Evolutionary conservation across 2,329 filamentous ascomycete species (phyloP).

Genomic region (Ciborinia camelliae): DNA sequence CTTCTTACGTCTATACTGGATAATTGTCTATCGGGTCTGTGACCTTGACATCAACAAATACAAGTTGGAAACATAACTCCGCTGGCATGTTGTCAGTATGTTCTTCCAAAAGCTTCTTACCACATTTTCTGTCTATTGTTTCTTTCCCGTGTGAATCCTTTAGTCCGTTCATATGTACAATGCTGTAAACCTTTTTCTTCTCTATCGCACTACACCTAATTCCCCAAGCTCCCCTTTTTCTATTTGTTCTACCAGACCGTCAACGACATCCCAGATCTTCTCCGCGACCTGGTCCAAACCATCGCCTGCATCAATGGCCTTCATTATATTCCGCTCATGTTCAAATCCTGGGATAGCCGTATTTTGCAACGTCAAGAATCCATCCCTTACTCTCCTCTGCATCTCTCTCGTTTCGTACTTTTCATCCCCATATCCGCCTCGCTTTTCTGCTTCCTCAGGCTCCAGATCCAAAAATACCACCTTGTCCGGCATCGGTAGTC

Average conservation of each 20-base stretch:
- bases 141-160: not conserved
- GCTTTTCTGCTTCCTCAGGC: conserved; percentile 64
- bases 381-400: conserved; percentile 71
- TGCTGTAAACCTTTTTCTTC: not conserved
- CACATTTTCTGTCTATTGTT: not conserved
- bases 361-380: conserved; percentile 61
- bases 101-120: not conserved
- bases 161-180: not conserved
- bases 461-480: conserved; percentile 85
- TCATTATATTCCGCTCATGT: conserved; percentile 51
- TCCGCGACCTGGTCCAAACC: conserved; percentile 55
- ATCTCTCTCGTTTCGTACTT: conserved; percentile 82
- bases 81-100: not conserved
- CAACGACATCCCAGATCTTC: conserved; percentile 40
- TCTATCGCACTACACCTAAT: conserved; percentile 6
- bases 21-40: conserved; percentile 12
- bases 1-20: conserved; percentile 11
- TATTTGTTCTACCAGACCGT: conserved; percentile 47
- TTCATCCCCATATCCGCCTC: conserved; percentile 87
- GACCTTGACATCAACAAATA: not conserved
- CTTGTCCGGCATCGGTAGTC: conserved; percentile 81
- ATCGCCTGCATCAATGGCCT: conserved; percentile 52
- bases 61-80: not conserved
- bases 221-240: conserved; percentile 39
- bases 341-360: conserved; percentile 32